These are phyloP conservation scores for Calonectria pseudoreteaudii DNA, from an alignment of 2,329 filamentous ascomycete species.

Conservation along the genomic window DNA sequence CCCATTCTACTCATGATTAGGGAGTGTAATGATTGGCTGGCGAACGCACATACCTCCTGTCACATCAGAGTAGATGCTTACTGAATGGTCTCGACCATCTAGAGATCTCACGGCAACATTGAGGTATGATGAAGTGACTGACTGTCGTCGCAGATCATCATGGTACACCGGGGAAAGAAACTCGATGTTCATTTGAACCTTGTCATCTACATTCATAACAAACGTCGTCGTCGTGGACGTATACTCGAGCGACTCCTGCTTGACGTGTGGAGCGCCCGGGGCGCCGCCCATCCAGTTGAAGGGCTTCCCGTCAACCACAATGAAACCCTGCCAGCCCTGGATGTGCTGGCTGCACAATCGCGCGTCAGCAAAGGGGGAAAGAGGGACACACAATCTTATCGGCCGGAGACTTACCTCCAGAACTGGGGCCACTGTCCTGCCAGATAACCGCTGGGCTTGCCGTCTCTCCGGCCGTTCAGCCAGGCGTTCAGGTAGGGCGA, in stretches of 20 bases:
- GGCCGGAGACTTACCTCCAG: slow-evolving; percentile 66
- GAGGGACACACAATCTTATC: not conserved
- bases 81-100: slow-evolving; percentile 71
- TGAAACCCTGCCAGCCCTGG: slow-evolving; percentile 75
- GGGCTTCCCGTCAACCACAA: slow-evolving; percentile 73
- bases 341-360: slow-evolving; percentile 42
- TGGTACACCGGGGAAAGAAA: slow-evolving; percentile 79
- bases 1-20: slow-evolving; percentile 69
- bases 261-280: slow-evolving; percentile 59
- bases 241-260: slow-evolving; percentile 74
- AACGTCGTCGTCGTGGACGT: slow-evolving; percentile 80
- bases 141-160: slow-evolving; percentile 74
- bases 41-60: slow-evolving; percentile 49
- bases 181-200: slow-evolving; percentile 73
- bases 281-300: slow-evolving; percentile 78
- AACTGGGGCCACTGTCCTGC: slow-evolving; percentile 77
- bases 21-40: not conserved
- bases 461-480: slow-evolving; percentile 71
- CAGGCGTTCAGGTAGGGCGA: slow-evolving; percentile 81
- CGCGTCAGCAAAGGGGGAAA: not conserved
- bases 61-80: slow-evolving; percentile 80
- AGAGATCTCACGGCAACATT: slow-evolving; percentile 71
- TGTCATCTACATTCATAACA: slow-evolving; percentile 71
- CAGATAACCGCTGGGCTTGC: slow-evolving; percentile 73
- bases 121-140: slow-evolving; percentile 78